A percentile compares a stretch with the other conserved stretches of the same genome.
Evolutionary conservation across 495 filamentous ascomycete genomes (phyloP).

Genomic region (Penicillium desertorum): DNA sequence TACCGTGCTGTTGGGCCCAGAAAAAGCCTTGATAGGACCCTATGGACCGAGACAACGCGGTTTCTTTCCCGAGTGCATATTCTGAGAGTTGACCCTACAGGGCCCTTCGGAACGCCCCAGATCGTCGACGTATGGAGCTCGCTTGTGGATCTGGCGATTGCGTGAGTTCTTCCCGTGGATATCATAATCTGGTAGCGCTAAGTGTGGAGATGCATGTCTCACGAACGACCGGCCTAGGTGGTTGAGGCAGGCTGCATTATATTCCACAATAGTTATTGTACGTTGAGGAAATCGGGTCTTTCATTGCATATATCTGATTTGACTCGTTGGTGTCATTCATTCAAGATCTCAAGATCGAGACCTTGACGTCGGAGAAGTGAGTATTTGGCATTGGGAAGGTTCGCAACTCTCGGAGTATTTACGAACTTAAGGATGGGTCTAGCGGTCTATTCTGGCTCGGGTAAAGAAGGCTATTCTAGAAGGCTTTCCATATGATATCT

Average conservation of each 20-base stretch:
- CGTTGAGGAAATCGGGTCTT: neutral
- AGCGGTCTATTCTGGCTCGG: no score
- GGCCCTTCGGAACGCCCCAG: conserved; percentile 2
- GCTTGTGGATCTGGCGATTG: neutral
- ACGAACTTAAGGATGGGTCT: neutral
- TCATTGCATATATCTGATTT: neutral
- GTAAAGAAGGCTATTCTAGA: neutral
- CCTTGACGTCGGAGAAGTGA: conserved; percentile 7
- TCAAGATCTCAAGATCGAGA: neutral
- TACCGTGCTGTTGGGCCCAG: neutral
- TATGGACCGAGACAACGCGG: conserved; percentile 6
- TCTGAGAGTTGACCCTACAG: neutral
- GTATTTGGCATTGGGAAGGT: neutral
- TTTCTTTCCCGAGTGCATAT: neutral
- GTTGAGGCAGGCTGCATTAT: neutral
- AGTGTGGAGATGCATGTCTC: neutral
- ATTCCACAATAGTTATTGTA: neutral
- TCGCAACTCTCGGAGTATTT: neutral
- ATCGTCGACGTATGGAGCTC: conserved; percentile 2
- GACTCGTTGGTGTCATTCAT: neutral
- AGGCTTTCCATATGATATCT: neutral
- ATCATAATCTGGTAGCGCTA: neutral
- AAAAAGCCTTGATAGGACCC: neutral
- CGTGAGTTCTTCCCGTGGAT: neutral
- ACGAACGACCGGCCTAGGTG: neutral